These are phyloP conservation scores for Ustilago shanxiensis DNA, from an alignment of 1,284 basidiomycete species.

Conservation along the genomic window DNA sequence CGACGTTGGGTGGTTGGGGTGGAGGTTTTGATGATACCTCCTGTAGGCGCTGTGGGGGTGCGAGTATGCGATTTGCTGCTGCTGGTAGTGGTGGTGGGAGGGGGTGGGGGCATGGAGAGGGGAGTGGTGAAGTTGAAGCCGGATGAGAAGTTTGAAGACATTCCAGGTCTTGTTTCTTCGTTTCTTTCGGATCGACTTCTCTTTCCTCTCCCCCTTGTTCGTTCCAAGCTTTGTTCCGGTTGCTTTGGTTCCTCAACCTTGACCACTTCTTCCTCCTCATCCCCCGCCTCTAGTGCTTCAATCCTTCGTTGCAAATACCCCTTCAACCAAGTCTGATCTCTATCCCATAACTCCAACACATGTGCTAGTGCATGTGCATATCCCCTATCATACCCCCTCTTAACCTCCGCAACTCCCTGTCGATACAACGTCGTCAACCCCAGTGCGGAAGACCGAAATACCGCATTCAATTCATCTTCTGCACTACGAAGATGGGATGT, in stretches of 20 bases:
- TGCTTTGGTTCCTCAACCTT: neutral
- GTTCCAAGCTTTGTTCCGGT: neutral
- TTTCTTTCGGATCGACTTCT: neutral
- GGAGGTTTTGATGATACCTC: slow-evolving; percentile 32
- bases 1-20: slow-evolving; percentile 25
- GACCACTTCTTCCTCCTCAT: slow-evolving; percentile 12
- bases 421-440: slow-evolving; percentile 48
- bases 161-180: neutral
- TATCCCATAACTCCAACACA: slow-evolving; percentile 50
- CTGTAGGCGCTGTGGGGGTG: neutral
- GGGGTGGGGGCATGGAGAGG: neutral
- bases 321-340: slow-evolving; percentile 46
- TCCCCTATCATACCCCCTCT: slow-evolving; percentile 41
- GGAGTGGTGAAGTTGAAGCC: slow-evolving; percentile 27
- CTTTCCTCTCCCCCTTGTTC: neutral
- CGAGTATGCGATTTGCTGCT: neutral
- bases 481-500: slow-evolving; percentile 24
- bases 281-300: slow-evolving; percentile 48
- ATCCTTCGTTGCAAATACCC: slow-evolving; percentile 53
- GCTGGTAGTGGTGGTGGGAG: too few species aligned
- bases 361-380: slow-evolving; percentile 50
- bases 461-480: slow-evolving; percentile 43
- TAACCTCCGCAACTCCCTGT: slow-evolving; percentile 36
- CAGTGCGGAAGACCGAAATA: slow-evolving; percentile 42
- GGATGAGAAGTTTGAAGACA: neutral